Evolutionary conservation across 768 basidiomycete species (phyloP).

Genomic region (Tricholoma flavovirens): DNA sequence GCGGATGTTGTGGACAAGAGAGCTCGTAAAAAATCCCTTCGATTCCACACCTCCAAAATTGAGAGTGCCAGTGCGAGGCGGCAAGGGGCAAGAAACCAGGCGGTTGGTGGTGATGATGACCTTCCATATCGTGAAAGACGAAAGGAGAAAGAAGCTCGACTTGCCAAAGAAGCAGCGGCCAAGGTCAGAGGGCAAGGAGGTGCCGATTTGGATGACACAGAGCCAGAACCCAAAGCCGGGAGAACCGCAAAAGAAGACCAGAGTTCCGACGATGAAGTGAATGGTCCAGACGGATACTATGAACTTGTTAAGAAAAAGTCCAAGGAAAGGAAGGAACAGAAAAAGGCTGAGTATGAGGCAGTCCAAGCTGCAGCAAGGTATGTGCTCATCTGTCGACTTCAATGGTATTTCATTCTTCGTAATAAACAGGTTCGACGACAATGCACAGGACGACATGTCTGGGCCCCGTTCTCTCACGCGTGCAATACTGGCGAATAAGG

Average conservation of each 20-base stretch:
- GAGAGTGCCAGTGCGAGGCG: conserved; percentile 74
- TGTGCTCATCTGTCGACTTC: conserved; percentile 16
- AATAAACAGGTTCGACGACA: conserved; percentile 21
- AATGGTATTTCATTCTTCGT: neutral
- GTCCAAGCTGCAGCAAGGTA: conserved; percentile 52
- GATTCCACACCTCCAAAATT: conserved; percentile 92
- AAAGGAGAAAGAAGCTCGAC: conserved; percentile 53
- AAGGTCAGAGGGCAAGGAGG: conserved; percentile 48
- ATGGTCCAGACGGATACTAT: conserved; percentile 76
- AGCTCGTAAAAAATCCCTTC: conserved; percentile 73
- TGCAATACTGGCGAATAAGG: conserved; percentile 90
- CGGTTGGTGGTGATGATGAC: conserved; percentile 90
- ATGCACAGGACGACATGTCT: conserved; percentile 27
- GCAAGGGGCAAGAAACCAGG: conserved; percentile 62
- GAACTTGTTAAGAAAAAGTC: conserved; percentile 77
- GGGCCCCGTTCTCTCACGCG: conserved; percentile 89
- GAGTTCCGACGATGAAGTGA: conserved; percentile 30
- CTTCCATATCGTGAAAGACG: conserved; percentile 79
- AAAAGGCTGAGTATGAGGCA: conserved; percentile 78
- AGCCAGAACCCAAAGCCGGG: conserved; percentile 34
- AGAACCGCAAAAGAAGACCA: conserved; percentile 33
- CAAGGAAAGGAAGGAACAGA: conserved; percentile 68
- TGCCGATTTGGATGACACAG: conserved; percentile 60
- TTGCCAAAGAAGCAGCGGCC: conserved; percentile 48
- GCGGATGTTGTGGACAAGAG: conserved; percentile 82